These are phyloP conservation scores for Venturia nashicola DNA, from an alignment of 2,329 filamentous ascomycete genomes.

Conservation along the genomic window DNA sequence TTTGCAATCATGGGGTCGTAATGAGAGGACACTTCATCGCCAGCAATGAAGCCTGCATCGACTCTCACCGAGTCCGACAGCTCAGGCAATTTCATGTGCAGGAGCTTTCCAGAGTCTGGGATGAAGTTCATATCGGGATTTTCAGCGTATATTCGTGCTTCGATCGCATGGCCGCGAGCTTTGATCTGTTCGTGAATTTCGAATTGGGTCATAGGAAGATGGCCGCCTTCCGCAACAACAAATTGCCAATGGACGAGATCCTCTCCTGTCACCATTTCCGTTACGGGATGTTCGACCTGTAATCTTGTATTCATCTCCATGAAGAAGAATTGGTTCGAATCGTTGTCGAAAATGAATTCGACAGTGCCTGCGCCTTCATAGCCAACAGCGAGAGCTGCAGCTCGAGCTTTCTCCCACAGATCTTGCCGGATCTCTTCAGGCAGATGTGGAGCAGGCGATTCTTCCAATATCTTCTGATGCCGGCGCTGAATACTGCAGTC, in stretches of 20 bases:
- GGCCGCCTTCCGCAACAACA: conserved; percentile 62
- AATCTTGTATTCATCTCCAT: conserved; percentile 71
- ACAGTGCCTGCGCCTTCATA: conserved; percentile 57
- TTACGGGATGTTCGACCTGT: conserved; percentile 95
- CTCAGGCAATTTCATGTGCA: conserved; percentile 67
- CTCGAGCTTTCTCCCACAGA: conserved; percentile 52
- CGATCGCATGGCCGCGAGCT: conserved; percentile 73
- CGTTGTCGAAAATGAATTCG: conserved; percentile 59
- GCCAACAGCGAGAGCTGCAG: conserved; percentile 49
- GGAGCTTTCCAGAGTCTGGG: conserved; percentile 78
- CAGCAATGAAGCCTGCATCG: conserved; percentile 83
- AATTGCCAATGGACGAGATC: conserved; percentile 95
- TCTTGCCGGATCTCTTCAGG: conserved; percentile 47
- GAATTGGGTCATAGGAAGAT: conserved; percentile 52
- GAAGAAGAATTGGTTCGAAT: conserved; percentile 54
- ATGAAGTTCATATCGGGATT: conserved; percentile 87
- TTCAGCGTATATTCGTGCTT: conserved; percentile 93
- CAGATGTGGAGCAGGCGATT: conserved; percentile 52
- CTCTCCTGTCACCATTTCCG: conserved; percentile 62
- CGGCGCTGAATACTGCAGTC: conserved; percentile 55
- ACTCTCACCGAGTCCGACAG: conserved; percentile 66
- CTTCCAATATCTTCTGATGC: conserved; percentile 56
- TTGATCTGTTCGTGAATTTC: conserved; percentile 59
- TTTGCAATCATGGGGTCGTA: conserved; percentile 99
- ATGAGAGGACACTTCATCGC: conserved; percentile 83